Evolutionary conservation across 441 rosid species (phyloP).

Genomic region (Gossypium trilobum): DNA sequence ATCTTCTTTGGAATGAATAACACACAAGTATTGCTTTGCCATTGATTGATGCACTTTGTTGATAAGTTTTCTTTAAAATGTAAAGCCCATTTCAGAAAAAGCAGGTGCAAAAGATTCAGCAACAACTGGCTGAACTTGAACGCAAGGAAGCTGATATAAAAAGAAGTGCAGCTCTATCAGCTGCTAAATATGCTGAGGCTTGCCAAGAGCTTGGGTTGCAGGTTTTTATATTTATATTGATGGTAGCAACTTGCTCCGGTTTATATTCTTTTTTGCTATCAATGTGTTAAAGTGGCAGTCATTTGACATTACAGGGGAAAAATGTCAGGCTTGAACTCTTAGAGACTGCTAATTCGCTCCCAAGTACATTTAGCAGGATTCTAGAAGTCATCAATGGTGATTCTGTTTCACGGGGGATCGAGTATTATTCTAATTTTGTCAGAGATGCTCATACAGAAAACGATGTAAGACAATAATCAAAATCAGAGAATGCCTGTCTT

Average conservation of each 20-base stretch:
- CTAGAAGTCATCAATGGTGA: slow-evolving; percentile 68
- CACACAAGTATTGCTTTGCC: not conserved
- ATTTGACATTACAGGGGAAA: slow-evolving; percentile 51
- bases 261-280: slow-evolving; percentile 10
- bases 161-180: slow-evolving; percentile 72
- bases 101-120: slow-evolving; percentile 92
- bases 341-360: slow-evolving; percentile 85
- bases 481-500: slow-evolving; percentile 1
- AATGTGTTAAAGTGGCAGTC: slow-evolving; percentile 8
- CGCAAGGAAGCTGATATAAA: slow-evolving; percentile 90
- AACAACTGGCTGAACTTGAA: slow-evolving; percentile 77
- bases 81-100: slow-evolving; percentile 86
- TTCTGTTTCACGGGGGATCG: slow-evolving; percentile 56
- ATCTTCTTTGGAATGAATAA: slow-evolving; percentile 8
- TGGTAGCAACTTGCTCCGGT: slow-evolving; percentile 14
- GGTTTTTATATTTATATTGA: slow-evolving; percentile 31
- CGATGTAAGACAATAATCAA: slow-evolving; percentile 46
- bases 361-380: slow-evolving; percentile 62
- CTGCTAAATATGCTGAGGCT: slow-evolving; percentile 79
- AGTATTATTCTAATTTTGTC: slow-evolving; percentile 72
- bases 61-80: slow-evolving; percentile 17
- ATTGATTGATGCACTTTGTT: not conserved
- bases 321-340: slow-evolving; percentile 84
- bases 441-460: slow-evolving; percentile 76
- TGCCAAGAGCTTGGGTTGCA: slow-evolving; percentile 95